Evolutionary conservation across 306 rosid species (phyloP), one percentile per base, ranked within the genome.

Genomic region (Gastrolobium villosum): DNA sequence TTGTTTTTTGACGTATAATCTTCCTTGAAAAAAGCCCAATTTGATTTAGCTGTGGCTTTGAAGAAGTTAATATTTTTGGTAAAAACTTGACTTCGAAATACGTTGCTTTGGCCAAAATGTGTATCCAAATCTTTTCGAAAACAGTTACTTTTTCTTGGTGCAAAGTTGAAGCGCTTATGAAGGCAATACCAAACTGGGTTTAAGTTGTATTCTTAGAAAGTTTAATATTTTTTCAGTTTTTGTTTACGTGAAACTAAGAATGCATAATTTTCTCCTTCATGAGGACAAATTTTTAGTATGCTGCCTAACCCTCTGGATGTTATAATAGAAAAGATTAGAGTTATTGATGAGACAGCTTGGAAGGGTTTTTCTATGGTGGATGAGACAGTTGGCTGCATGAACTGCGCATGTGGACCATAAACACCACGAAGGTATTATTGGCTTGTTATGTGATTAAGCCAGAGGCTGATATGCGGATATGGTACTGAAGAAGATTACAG

Each of bases 301-400:
- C 69, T 93, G 76, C 72, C 86, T 59, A 83, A 78, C 83, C 3
- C 74, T 75, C 77, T 83, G 49, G 93, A 90, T 81, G 86, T 88
- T 78, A 74, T 85, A 67, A 84, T 85, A 90, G 91, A 90, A 87
- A 85, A 87, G 64, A 90, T 87, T 10, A 32, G 32, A n/a, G 78
- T 65, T 86, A 54, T 85, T 10, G 93, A 89, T 49, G 87, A 89
- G 36, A 75, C 89, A 34, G 85, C 82, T 88, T 6, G 89, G 85
- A 86, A 89, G 64, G 85, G 90, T 52, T 82, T 88, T 11, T 85
- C 10, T 81, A 84, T 54, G 94, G 80, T 89, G 88, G 84, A 87
- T 10, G 81, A 9, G 81, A 83, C 37, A 84, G 88, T 65, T 10
- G 72, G 55, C 72, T 79, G 76, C 84, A 68, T 10, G 85, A 85